Percentiles rank a stretch among this genome's conserved stretches.
phyloP scores from a whole-genome alignment of 2,329 filamentous ascomycete species.

The Fusarium floridanum region DNA sequence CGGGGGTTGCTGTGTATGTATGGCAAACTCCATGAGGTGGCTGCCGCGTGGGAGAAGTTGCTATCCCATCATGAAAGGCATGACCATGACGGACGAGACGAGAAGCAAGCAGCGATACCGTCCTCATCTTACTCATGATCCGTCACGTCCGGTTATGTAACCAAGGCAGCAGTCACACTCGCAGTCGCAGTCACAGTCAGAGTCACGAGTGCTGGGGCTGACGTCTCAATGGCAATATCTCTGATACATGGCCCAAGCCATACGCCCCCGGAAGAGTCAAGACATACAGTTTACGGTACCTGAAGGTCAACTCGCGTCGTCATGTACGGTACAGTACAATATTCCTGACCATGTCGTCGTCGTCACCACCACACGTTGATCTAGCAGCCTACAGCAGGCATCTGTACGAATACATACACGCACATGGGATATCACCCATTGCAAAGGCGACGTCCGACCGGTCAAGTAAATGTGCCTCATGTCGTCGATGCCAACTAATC shows the following conservation, averaged over 20 bases:
- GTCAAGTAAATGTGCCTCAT: not conserved
- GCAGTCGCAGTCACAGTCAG: not conserved
- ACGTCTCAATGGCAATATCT: slow-evolving; percentile 9
- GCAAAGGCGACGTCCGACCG: not conserved
- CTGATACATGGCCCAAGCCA: slow-evolving; percentile 8
- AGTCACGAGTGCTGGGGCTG: not conserved
- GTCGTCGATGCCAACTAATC: slow-evolving; percentile 14
- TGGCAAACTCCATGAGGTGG: not conserved
- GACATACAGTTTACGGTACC: not conserved
- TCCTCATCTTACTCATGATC: not conserved
- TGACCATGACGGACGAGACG: not conserved
- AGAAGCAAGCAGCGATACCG: not conserved
- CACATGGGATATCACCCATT: not conserved
- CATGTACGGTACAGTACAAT: not conserved
- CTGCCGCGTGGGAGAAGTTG: slow-evolving; percentile 7
- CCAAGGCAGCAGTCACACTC: slow-evolving; percentile 7
- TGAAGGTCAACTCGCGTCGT: not conserved
- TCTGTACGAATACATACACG: not conserved
- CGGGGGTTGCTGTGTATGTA: not conserved
- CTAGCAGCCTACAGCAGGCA: not conserved
- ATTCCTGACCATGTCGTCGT: slow-evolving; percentile 6
- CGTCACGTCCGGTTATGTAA: not conserved
- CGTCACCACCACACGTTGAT: not conserved
- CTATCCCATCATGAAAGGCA: not conserved
- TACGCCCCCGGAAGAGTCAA: not conserved